Evolutionary conservation across 305 asterid species (phyloP).

Genomic region (Stenogyne calaminthoides): DNA sequence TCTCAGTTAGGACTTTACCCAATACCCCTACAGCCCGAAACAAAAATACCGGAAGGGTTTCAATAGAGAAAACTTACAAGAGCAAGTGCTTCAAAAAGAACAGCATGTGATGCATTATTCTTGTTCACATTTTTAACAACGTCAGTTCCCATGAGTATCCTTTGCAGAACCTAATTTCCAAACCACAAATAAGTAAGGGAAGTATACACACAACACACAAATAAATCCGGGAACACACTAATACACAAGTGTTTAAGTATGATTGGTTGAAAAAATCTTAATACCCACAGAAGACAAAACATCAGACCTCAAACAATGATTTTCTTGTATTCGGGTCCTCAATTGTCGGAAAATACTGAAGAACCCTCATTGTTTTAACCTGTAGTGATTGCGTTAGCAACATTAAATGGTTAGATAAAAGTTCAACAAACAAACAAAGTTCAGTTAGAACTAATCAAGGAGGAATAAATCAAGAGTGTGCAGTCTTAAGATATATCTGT

Average conservation of each 20-base stretch:
- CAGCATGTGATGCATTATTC: constrained; percentile 99
- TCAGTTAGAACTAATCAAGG: neutral
- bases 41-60: too few species aligned
- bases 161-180: constrained; percentile 75
- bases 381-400: constrained; percentile 30
- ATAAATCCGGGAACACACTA: neutral
- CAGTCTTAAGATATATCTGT: neutral
- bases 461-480: neutral
- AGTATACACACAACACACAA: constrained; percentile 12
- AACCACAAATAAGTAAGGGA: constrained; percentile 18
- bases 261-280: constrained; percentile 11
- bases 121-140: constrained; percentile 99
- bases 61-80: constrained; percentile 67
- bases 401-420: constrained; percentile 23
- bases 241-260: neutral
- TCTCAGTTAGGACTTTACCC: too few species aligned
- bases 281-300: constrained; percentile 17
- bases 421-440: constrained; percentile 8
- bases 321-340: constrained; percentile 93
- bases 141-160: constrained; percentile 98
- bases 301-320: constrained; percentile 86
- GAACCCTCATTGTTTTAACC: constrained; percentile 98
- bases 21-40: too few species aligned
- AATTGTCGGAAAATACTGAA: constrained; percentile 89
- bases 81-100: constrained; percentile 98